phyloP scores from a whole-genome alignment of 2,329 filamentous ascomycete genomes.

The Diatrype stigma region DNA sequence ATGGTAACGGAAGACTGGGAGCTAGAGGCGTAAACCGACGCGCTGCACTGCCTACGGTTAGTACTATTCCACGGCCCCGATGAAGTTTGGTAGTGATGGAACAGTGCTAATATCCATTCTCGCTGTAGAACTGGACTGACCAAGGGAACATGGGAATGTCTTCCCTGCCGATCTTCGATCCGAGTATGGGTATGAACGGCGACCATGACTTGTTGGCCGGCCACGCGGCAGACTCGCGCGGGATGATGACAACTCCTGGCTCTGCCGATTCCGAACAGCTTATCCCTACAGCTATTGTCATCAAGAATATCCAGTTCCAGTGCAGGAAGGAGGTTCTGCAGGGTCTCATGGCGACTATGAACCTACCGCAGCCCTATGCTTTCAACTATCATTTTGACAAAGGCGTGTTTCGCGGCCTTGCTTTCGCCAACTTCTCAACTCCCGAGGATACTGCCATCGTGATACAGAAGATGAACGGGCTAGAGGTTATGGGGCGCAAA shows the following conservation, averaged over 20 bases:
- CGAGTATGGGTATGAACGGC: constrained; percentile 35
- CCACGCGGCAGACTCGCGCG: constrained; percentile 34
- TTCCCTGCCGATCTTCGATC: constrained; percentile 30
- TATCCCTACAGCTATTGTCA: constrained; percentile 96
- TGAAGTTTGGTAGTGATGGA: constrained; percentile 5
- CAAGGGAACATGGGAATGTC: constrained; percentile 41
- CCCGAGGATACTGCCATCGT: constrained; percentile 89
- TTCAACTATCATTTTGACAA: constrained; percentile 99
- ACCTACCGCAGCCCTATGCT: constrained; percentile 89
- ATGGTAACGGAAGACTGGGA: constrained; percentile 53
- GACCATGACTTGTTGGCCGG: constrained; percentile 31
- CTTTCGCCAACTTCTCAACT: constrained; percentile 97
- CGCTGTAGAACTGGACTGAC: constrained; percentile 47
- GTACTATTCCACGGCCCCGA: constrained; percentile 31
- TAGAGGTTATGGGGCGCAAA: constrained; percentile 92
- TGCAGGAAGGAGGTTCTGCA: constrained; percentile 96
- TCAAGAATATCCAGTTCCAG: constrained; percentile 99
- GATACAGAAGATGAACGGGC: constrained; percentile 91
- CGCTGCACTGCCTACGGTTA: constrained; percentile 68
- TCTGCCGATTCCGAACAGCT: constrained; percentile 72
- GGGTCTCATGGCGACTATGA: constrained; percentile 88
- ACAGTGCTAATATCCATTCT: constrained; percentile 8
- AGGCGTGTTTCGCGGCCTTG: constrained; percentile 90
- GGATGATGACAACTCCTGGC: constrained; percentile 38
- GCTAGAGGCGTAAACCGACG: constrained; percentile 48